Percentiles rank a stretch among this genome's conserved stretches.
Evolutionary conservation across 768 basidiomycete genomes (phyloP).

Genomic region (Suillus paluster): DNA sequence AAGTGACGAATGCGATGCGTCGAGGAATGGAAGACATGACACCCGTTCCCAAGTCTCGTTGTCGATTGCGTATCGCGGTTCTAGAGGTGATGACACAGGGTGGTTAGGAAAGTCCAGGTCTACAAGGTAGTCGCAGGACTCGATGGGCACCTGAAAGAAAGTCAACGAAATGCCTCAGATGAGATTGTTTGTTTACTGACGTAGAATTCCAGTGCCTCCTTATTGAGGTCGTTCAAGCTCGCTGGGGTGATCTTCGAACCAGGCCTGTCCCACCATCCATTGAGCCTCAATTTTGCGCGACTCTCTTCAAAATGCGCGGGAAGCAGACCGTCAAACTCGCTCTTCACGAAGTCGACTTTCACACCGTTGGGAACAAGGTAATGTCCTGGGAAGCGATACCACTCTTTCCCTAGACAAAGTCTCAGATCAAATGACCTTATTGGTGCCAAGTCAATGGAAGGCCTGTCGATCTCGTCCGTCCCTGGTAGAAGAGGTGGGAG

Average conservation of each 20-base stretch:
- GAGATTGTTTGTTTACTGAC: conserved; percentile 48
- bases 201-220: conserved; percentile 76
- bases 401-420: conserved; percentile 92
- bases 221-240: conserved; percentile 88
- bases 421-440: conserved; percentile 72
- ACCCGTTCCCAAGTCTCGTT: conserved; percentile 77
- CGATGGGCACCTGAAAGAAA: conserved; percentile 59
- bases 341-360: conserved; percentile 87
- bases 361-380: conserved; percentile 87
- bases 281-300: background rate
- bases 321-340: conserved; percentile 87
- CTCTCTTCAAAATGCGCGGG: conserved; percentile 74
- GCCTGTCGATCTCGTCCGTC: conserved; percentile 47
- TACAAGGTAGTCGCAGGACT: conserved; percentile 86
- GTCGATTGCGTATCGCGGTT: conserved; percentile 82
- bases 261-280: conserved; percentile 40
- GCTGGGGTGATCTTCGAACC: conserved; percentile 64
- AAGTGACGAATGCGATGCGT: conserved; percentile 71
- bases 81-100: conserved; percentile 54
- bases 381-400: conserved; percentile 92
- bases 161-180: conserved; percentile 12
- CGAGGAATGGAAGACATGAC: conserved; percentile 83
- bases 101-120: conserved; percentile 87
- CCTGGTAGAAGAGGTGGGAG: conserved; percentile 51
- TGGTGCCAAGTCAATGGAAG: conserved; percentile 66